Evolutionary conservation across 2,329 filamentous ascomycete species (phyloP), one percentile per base, ranked within the genome.

Genomic region (Talaromyces sp.): DNA sequence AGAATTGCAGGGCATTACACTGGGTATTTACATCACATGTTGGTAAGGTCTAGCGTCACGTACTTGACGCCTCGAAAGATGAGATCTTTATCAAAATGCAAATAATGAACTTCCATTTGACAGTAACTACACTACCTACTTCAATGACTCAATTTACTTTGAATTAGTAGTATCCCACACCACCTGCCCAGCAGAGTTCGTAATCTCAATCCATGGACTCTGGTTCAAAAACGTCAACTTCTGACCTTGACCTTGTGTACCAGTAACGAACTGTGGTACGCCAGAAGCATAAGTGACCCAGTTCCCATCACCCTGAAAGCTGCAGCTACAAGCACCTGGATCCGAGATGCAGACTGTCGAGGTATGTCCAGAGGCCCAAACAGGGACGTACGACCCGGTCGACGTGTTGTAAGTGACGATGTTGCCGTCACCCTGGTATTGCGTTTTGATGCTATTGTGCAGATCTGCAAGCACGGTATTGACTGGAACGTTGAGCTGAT

Each of bases 351-450:
- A 53, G n/a, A 37, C 19, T 0, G 39, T 45, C 4, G 41, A 39
- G 5, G 50, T 54, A 41, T 58, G 40, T 1, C 56, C 56, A n/a
- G 56, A 53, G 6, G 56, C 31, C 56, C 56, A 58, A 22, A 54
- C 6, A 6, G 50, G 5, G 9, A 54, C 51, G 28, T 40, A 58
- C 2, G 31, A 22, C 9, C 51, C 51, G 11, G 50, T 48, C 8
- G 56, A 58, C 3, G 50, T 54, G 11, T 58, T 54, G 40, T 53
- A 58, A 3, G 43, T 54, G 22, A 58, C 56, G 9, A 58, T 40
- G 31, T 58, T 58, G 9, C 40, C 46, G 13, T 58, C 56, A 3
- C 56, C 56, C 15, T 58, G 56, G 19, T 58, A 58, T 21, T 54
- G 37, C 1, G 51, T 54, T 13, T 48, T 2, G 22, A 58, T 58